phyloP scores from a whole-genome alignment of 2,329 filamentous ascomycete species.

The Paraphaeosphaeria minitans region DNA sequence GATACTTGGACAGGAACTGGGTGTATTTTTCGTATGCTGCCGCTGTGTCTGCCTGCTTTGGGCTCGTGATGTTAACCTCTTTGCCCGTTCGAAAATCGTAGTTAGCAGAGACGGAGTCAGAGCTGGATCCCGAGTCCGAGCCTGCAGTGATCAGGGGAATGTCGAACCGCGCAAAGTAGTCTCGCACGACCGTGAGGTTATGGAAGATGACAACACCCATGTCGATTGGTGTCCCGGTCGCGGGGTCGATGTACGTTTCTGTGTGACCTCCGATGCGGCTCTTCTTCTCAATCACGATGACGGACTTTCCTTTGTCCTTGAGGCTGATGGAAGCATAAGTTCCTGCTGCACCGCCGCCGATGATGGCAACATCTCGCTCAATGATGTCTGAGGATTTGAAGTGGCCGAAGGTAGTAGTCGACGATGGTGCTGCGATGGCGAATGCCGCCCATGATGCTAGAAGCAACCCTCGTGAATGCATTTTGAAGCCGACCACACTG shows the following conservation, averaged over 20 bases:
- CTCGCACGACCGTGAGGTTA: slow-evolving; percentile 29
- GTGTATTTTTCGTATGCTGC: background rate
- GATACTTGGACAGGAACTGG: slow-evolving; percentile 10
- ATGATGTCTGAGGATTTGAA: background rate
- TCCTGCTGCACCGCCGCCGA: slow-evolving; percentile 52
- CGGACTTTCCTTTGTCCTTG: slow-evolving; percentile 43
- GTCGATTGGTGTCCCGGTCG: slow-evolving; percentile 36
- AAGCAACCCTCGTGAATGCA: background rate
- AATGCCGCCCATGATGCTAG: background rate
- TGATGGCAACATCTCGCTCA: slow-evolving; percentile 41
- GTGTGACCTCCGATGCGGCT: slow-evolving; percentile 55
- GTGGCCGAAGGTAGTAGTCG: background rate
- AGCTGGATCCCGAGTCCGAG: background rate
- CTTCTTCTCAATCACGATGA: slow-evolving; percentile 50
- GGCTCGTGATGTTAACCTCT: background rate
- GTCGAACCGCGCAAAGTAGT: slow-evolving; percentile 5
- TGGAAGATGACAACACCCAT: slow-evolving; percentile 45
- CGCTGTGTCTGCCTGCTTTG: background rate
- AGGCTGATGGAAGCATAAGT: slow-evolving; percentile 50
- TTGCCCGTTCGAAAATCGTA: background rate
- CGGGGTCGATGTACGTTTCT: slow-evolving; percentile 52
- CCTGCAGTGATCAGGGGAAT: background rate
- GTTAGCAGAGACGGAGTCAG: background rate
- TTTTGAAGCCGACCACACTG: background rate
- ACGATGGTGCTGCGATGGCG: background rate